phyloP scores from a whole-genome alignment of 371 early-diverging fungal genomes.

The Amoeboaphelidium occidentale region DNA sequence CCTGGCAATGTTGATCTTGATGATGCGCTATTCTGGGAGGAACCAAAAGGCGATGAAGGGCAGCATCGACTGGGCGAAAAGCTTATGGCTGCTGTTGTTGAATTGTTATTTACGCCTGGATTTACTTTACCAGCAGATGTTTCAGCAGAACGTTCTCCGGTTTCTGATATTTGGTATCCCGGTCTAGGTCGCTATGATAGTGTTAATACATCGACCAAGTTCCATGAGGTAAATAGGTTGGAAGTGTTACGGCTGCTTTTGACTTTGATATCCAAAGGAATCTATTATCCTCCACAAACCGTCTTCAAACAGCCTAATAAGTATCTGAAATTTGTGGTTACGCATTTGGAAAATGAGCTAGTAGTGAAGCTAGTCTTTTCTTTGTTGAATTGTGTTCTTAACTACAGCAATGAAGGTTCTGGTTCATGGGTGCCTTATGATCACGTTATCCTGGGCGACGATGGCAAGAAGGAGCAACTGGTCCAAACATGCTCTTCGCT shows the following conservation, averaged over 20 bases:
- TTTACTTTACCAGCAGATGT: slow-evolving; percentile 2
- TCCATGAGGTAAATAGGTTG: slow-evolving; percentile 34
- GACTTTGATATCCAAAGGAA: slow-evolving; percentile 41
- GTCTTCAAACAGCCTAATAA: slow-evolving; percentile 26
- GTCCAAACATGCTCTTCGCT: slow-evolving; percentile 1
- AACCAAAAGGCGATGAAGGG: slow-evolving; percentile 2
- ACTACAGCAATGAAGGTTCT: slow-evolving; percentile 61
- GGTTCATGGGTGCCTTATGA: slow-evolving; percentile 54
- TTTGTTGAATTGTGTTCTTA: slow-evolving; percentile 44
- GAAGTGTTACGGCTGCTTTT: slow-evolving; percentile 48
- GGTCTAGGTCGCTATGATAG: slow-evolving; percentile 22
- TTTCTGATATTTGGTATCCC: slow-evolving; percentile 1
- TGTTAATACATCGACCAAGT: slow-evolving; percentile 34
- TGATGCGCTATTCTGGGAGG: slow-evolving; percentile 38
- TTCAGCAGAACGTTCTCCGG: slow-evolving; percentile 11
- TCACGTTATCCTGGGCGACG: slow-evolving; percentile 14
- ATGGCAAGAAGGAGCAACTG: not conserved
- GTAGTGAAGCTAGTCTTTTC: slow-evolving; percentile 50
- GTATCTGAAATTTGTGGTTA: slow-evolving; percentile 26
- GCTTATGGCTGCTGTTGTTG: slow-evolving; percentile 18
- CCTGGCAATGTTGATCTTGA: too few species aligned
- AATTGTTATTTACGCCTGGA: slow-evolving; percentile 43
- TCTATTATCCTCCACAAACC: slow-evolving; percentile 44
- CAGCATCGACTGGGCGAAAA: slow-evolving; percentile 14
- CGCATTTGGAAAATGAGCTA: slow-evolving; percentile 40